Conservation (phyloP, 768 basidiomycete species). For the Melanogaster broomeanus region DNA sequence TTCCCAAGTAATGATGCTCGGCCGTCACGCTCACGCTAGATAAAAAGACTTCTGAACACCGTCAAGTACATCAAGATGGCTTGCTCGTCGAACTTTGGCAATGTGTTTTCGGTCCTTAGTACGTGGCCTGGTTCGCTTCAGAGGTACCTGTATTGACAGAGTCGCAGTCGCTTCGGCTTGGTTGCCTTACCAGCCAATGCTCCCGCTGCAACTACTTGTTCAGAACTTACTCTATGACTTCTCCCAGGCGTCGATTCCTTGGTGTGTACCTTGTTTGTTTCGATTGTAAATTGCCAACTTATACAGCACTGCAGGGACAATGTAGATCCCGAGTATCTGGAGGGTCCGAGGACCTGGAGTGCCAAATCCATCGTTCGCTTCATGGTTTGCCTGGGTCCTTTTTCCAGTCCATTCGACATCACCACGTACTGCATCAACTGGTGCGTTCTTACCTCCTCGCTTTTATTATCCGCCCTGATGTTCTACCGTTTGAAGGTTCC, state of each 20-base stretch:
- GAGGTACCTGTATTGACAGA: background rate
- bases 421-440: conserved; percentile 34
- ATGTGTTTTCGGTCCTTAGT: conserved; percentile 35
- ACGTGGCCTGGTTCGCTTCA: conserved; percentile 1
- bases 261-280: conserved; percentile 15
- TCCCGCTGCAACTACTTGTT: conserved; percentile 32
- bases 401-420: conserved; percentile 38
- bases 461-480: background rate
- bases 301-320: conserved; percentile 31
- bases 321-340: conserved; percentile 38
- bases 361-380: conserved; percentile 37
- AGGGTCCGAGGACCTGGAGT: conserved; percentile 30
- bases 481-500: conserved; percentile 22
- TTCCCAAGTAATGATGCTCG: background rate
- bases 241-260: conserved; percentile 38
- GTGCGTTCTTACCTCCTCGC: conserved; percentile 8
- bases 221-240: conserved; percentile 39
- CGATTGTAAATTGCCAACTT: background rate
- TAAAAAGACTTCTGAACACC: conserved; percentile 35
- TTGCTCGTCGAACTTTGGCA: conserved; percentile 38
- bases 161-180: conserved; percentile 36
- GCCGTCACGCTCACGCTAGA: conserved; percentile 8
- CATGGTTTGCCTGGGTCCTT: conserved; percentile 38
- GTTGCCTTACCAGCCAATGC: conserved; percentile 40
- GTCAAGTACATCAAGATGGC: conserved; percentile 41